A percentile compares a stretch with the other conserved stretches of the same genome.
Evolutionary conservation across 192 early-diverging fungal genomes (phyloP).

Genomic region (Coemansia sp.): DNA sequence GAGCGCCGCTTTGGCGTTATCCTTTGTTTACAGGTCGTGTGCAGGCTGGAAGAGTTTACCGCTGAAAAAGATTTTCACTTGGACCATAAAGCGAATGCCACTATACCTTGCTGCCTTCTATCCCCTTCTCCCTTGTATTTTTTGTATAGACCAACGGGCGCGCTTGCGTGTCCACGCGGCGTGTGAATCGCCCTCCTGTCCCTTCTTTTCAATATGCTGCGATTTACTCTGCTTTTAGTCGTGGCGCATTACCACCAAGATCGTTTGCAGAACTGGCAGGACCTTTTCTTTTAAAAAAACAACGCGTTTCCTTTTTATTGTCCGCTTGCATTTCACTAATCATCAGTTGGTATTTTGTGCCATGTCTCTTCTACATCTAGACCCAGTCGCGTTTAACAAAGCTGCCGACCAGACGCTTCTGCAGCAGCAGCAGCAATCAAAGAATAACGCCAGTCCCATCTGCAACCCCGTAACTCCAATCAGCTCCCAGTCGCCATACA

Average conservation of each 20-base stretch:
- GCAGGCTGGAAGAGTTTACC: neutral
- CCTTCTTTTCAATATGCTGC: slow-evolving; percentile 10
- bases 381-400: slow-evolving; percentile 2
- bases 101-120: slow-evolving; percentile 8
- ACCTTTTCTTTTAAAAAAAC: neutral
- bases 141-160: too few species aligned
- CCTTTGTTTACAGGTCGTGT: slow-evolving; percentile 1
- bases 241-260: slow-evolving; percentile 16
- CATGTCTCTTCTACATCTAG: slow-evolving; percentile 13
- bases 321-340: slow-evolving; percentile 6
- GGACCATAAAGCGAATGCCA: slow-evolving; percentile 4
- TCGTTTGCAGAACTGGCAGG: slow-evolving; percentile 1
- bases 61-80: slow-evolving; percentile 2
- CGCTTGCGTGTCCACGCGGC: slow-evolving; percentile 1
- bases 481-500: slow-evolving; percentile 9
- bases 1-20: neutral
- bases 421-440: neutral
- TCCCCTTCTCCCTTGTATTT: slow-evolving; percentile 1
- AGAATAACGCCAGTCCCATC: neutral
- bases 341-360: neutral
- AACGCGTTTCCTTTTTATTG: slow-evolving; percentile 8
- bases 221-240: slow-evolving; percentile 11
- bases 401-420: slow-evolving; percentile 1
- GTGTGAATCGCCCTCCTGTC: slow-evolving; percentile 10
- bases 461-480: slow-evolving; percentile 6